Percentiles rank a stretch among this genome's conserved stretches.
Conservation (phyloP, 164 flowering plant genomes). For the Macadamia tetraphylla region DNA sequence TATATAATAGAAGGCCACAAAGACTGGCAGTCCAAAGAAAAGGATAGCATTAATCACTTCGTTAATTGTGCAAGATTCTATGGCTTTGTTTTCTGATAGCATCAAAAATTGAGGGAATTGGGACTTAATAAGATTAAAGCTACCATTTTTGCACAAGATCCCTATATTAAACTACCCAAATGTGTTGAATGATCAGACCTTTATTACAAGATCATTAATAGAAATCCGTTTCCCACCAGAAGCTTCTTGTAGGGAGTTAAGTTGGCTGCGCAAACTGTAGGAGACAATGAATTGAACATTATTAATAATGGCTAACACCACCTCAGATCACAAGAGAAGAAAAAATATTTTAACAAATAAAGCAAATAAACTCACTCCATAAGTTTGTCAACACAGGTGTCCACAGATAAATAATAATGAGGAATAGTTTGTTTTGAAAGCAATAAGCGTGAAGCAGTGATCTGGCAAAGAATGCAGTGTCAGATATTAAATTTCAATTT, state of each 20-base stretch:
- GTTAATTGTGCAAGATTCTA: background rate
- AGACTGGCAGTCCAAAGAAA: no score
- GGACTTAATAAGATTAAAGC: background rate
- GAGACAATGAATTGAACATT: background rate
- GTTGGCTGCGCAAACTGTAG: slow-evolving; percentile 64
- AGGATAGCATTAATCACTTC: no score
- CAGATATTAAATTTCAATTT: background rate
- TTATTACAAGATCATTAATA: slow-evolving; percentile 88
- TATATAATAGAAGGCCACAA: no score
- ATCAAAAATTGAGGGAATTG: background rate
- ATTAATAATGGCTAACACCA: background rate
- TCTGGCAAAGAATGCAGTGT: slow-evolving; percentile 33
- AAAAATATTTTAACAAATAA: background rate
- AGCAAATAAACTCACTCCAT: slow-evolving; percentile 57
- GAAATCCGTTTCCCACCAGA: slow-evolving; percentile 88
- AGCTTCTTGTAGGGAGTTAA: slow-evolving; percentile 83
- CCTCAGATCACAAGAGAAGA: background rate
- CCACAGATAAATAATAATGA: slow-evolving; percentile 90
- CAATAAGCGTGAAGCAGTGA: slow-evolving; percentile 83
- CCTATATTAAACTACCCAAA: background rate
- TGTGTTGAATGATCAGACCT: slow-evolving; percentile 39
- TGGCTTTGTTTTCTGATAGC: background rate
- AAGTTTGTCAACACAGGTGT: slow-evolving; percentile 82
- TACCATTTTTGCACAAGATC: background rate
- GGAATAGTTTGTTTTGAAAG: slow-evolving; percentile 95